Evolutionary conservation across 306 rosid genomes (phyloP).

Genomic region (Cicer bijugum): DNA sequence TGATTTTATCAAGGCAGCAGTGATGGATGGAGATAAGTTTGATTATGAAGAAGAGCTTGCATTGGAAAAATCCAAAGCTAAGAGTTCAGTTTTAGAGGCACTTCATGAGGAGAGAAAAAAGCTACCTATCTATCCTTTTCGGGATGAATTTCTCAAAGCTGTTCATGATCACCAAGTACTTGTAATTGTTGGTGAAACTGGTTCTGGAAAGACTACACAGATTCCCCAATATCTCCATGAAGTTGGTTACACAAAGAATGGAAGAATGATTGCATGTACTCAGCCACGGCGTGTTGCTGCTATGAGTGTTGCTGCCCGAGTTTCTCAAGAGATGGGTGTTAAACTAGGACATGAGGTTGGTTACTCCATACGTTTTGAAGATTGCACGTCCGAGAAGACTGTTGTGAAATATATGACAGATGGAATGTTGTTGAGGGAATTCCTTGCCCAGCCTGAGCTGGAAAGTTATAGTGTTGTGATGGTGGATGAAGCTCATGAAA

Average conservation of each 20-base stretch:
- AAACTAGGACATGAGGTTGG: constrained; percentile 98
- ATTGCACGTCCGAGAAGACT: constrained; percentile 91
- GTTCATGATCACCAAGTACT: constrained; percentile 82
- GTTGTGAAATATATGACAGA: constrained; percentile 90
- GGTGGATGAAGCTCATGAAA: constrained; percentile 99
- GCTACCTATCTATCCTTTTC: constrained; percentile 73
- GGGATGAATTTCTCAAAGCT: constrained; percentile 81
- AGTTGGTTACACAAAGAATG: constrained; percentile 86
- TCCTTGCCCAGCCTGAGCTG: constrained; percentile 91
- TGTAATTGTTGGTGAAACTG: constrained; percentile 95
- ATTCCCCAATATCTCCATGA: constrained; percentile 97
- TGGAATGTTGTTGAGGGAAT: constrained; percentile 92
- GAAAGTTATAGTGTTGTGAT: constrained; percentile 88
- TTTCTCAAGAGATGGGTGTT: constrained; percentile 93
- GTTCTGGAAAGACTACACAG: constrained; percentile 94
- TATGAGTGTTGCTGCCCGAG: constrained; percentile 98
- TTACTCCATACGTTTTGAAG: constrained; percentile 93
- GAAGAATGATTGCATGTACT: constrained; percentile 91
- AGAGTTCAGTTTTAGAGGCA: constrained; percentile 67
- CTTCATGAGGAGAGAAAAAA: constrained; percentile 85
- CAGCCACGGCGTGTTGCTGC: constrained; percentile 98
- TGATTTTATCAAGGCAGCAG: constrained; percentile 80
- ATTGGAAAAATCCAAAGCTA: constrained; percentile 60
- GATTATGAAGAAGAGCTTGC: constrained; percentile 45
- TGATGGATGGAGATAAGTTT: constrained; percentile 80